These are phyloP conservation scores for Pouteria glomerata DNA, from an alignment of 148 eudicot species.

Conservation along the genomic window DNA sequence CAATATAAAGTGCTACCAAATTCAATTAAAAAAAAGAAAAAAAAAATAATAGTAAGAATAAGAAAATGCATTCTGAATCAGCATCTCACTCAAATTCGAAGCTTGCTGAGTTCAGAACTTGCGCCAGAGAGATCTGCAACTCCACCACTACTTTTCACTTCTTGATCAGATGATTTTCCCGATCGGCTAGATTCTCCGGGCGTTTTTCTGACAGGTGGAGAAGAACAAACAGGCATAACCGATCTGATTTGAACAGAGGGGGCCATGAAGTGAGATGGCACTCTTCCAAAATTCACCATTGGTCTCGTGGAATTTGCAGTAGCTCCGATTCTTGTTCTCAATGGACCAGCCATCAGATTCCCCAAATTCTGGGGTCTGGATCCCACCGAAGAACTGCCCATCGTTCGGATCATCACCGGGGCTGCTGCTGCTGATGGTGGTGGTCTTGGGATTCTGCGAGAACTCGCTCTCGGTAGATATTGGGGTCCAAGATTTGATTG, in stretches of 20 bases:
- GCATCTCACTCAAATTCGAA: constrained; percentile 23
- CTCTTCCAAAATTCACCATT: constrained; percentile 24
- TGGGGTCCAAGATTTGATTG: constrained; percentile 13
- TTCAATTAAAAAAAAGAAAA: not conserved
- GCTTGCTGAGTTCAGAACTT: constrained; percentile 29
- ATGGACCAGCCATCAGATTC: constrained; percentile 13
- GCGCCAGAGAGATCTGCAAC: constrained; percentile 7
- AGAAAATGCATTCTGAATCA: not conserved
- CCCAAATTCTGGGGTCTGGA: constrained; percentile 8
- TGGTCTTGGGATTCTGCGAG: constrained; percentile 7
- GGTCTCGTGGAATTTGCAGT: constrained; percentile 9
- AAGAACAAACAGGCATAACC: constrained; percentile 50
- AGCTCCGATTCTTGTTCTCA: constrained; percentile 16
- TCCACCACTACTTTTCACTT: constrained; percentile 3
- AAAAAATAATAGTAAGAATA: not conserved
- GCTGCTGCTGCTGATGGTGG: not conserved
- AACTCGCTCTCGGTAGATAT: constrained; percentile 6
- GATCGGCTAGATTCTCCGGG: constrained; percentile 17
- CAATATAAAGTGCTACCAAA: not conserved
- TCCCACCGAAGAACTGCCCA: constrained; percentile 6
- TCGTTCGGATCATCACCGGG: not conserved
- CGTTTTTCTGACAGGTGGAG: constrained; percentile 35
- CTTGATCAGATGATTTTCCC: constrained; percentile 17
- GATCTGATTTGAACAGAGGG: constrained; percentile 58
- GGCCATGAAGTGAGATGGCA: constrained; percentile 32